Evolutionary conservation across 257 asterid genomes (phyloP), one percentile per base, ranked within the genome.

Genomic region (Schizonepeta tenuifolia): DNA sequence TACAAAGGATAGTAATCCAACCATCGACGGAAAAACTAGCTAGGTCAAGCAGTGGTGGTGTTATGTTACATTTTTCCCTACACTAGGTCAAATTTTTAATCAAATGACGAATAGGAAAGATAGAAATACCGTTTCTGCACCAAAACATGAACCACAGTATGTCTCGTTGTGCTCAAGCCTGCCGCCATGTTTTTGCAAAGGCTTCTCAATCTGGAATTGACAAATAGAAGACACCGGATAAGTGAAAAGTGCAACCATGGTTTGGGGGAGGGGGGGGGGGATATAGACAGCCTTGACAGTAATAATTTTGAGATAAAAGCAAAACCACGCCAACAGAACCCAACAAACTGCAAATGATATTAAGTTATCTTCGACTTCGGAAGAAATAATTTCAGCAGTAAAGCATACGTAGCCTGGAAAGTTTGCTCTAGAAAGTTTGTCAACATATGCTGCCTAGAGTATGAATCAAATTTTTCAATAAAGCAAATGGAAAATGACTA

Each of bases 111-210:
- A 64, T 65, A 28, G 43, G 71, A 44, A 82, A 65, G 18, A 44
- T 24, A 70, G 47, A 71, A 46, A 67, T 89, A 93, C 99, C 95
- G 68, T 68, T 86, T 95, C 99, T 77, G 99, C 97, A 61, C 99
- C 99, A 79, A 64, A 95, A 85, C 99, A 95, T 67, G 99, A 90
- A 40, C 99, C 99, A 28, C 99, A 95, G 70, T 95, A 95, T 58
- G 86, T 89, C 88, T 95, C 99, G 71, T 92, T 87, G 81, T 87
- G 91, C 76, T 87, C 97, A 76, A 95, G 97, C 83, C 99, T 85
- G 73, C 98, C 98, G 22, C 99, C 99, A 74, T 95, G 97, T 81
- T 83, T 92, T 81, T 95, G 98, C 79, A 95, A 75, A 78, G 99
- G 99, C 90, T 76, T 90, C 87, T 90, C 99, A 75, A 95, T 88